Evolutionary conservation across 129 eudicot genomes (phyloP), one percentile per base, ranked within the genome.

Genomic region (Calendula officinalis): DNA sequence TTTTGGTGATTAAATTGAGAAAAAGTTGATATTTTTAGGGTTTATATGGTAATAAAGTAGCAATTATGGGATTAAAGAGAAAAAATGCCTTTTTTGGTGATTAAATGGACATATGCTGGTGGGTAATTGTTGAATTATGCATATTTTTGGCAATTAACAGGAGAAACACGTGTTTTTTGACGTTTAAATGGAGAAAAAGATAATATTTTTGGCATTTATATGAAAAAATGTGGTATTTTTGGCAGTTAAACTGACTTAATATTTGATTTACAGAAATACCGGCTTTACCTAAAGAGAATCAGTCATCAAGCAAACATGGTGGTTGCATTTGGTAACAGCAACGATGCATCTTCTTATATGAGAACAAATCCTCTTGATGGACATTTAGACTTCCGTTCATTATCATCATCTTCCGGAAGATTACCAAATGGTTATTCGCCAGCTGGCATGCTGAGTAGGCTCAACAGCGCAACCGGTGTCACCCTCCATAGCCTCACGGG

Each of bases 251-350:
- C 55, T 30, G 34, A 47, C 55, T 83, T 36, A 36, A 55, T 68
- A 3, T 55, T 40, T 32, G 30, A 71, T 22, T 52, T 68, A 66
- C 90, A 89, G 97, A 89, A 89, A 72, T 89, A 89, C 54, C 63
- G 97, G 75, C 94, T 89, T 69, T 89, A 82, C 79, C 66, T 89
- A 56, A 89, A 83, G 80, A 78, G 97, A 56, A 89, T 89, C 59
- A 85, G 94, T 69, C 97, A 89, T 63, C 96, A 88, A 79, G 83
- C 89, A 52, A 84, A 88, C 80, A 74, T 88, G 86, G 84, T 74
- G 71, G 86, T 78, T 59, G 87, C 90, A 27, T 71, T 87, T 37
- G 88, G 98, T 12, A 84, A 83, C 49, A 79, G 57, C 79, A 15
- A 81, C 15, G 96, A 87, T 60, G 69, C 86, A 15, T 61, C 89